Evolutionary conservation across 805 yeast species (phyloP), one percentile per base, ranked within the genome.

Genomic region (Candida taoyuanica): DNA sequence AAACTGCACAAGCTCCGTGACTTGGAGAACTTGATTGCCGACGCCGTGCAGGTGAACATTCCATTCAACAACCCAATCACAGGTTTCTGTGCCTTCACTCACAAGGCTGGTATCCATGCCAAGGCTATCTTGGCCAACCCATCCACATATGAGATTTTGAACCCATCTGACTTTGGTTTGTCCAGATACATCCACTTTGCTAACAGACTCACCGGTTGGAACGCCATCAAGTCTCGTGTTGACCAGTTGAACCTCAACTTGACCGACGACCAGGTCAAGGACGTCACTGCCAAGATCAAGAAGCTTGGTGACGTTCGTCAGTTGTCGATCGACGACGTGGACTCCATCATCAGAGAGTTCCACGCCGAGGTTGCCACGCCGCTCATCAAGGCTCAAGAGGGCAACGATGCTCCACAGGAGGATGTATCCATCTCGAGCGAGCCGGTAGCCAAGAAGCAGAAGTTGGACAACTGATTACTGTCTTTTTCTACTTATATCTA

Each of bases 41-140:
- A 91, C 52, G 94, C 96, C 34, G 98, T 91, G 39, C 94, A 87
- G 69, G 96, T 91, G 47, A 91, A 91, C 67, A 76, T 93, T 57
- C 98, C 98, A 43, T 91, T 91, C 76, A 91, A 91, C 76, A 91
- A 91, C 72, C 98, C 98, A 54, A 87, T 91, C 64, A 91, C 98
- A 29, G 98, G 98, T 24, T 93, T 93, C 82, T 93, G 98, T 73
- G 98, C 98, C 32, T 91, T 91, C 71, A 91, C 98, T 43, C 98
- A 91, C 73, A 91, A 91, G 75, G 98, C 98, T 42, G 98, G 98
- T 67, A 89, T 91, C 62, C 98, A 91, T 64, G 98, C 98, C 56
- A 91, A 93, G 74, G 98, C 98, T 41, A 91, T 91, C 53, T 76
- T 91, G 50, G 98, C 98, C 42, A 93, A 91, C 69, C 98, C 98